Evolutionary conservation across 192 early-diverging fungal species (phyloP).

Genomic region (Tieghemiomyces parasiticus): DNA sequence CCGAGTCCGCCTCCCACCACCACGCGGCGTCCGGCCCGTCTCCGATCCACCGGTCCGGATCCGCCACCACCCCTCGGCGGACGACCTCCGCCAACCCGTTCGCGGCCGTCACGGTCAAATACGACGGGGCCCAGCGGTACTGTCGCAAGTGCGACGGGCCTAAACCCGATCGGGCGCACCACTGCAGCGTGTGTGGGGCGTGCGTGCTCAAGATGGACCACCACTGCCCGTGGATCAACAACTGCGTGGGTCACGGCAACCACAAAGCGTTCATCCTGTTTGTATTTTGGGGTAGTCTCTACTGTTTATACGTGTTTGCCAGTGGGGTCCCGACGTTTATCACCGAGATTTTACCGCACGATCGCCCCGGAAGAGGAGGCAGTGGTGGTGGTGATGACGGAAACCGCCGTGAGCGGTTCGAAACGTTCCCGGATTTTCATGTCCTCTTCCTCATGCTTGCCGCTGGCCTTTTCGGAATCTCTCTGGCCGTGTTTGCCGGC

Average conservation of each 20-base stretch:
- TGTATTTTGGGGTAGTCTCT: slow-evolving; percentile 18
- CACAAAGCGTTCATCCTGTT: slow-evolving; percentile 66
- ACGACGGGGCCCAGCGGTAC: slow-evolving; percentile 27
- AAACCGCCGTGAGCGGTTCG: too few relatives aligned
- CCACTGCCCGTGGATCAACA: slow-evolving; percentile 69
- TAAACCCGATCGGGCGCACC: slow-evolving; percentile 67
- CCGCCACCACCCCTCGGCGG: too few relatives aligned
- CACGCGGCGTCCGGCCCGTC: too few relatives aligned
- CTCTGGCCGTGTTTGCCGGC: slow-evolving; percentile 17
- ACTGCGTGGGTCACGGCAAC: slow-evolving; percentile 62
- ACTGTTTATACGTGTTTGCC: slow-evolving; percentile 12
- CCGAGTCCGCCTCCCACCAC: too few relatives aligned
- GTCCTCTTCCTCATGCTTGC: slow-evolving; percentile 18
- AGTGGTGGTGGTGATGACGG: too few relatives aligned
- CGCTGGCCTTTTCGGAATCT: slow-evolving; percentile 15
- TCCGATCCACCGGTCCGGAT: background rate
- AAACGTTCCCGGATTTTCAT: slow-evolving; percentile 12
- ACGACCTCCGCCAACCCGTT: too few relatives aligned
- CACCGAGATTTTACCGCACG: background rate
- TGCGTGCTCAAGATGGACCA: slow-evolving; percentile 75
- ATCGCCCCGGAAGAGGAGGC: too few relatives aligned
- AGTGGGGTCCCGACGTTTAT: slow-evolving; percentile 14
- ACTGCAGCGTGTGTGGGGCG: slow-evolving; percentile 55
- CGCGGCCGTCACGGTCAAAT: slow-evolving; percentile 20
- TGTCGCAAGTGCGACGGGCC: slow-evolving; percentile 37